Evolutionary conservation across 495 filamentous ascomycete genomes (phyloP).

Genomic region (Xylaria intraflava): DNA sequence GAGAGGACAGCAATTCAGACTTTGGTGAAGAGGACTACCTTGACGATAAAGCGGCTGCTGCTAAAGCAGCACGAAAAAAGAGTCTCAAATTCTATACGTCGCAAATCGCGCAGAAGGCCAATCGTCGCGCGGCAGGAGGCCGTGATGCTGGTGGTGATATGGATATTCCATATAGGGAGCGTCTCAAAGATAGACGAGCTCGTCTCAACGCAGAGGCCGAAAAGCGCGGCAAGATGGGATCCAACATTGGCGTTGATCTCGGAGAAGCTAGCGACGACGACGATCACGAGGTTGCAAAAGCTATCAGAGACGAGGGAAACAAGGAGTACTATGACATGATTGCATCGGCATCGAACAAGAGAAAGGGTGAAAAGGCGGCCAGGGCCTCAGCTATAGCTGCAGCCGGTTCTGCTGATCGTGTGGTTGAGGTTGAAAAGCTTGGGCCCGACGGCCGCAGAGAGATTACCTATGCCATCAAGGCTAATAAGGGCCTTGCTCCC

Average conservation of each 20-base stretch:
- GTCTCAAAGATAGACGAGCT: slow-evolving; percentile 73
- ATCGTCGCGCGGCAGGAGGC: slow-evolving; percentile 74
- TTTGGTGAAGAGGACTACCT: slow-evolving; percentile 56
- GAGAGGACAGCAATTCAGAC: slow-evolving; percentile 51
- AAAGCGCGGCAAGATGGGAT: slow-evolving; percentile 63
- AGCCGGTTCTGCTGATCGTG: slow-evolving; percentile 44
- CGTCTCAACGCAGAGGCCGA: slow-evolving; percentile 83
- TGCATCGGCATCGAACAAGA: slow-evolving; percentile 60
- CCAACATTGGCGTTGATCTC: slow-evolving; percentile 52
- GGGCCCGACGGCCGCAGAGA: slow-evolving; percentile 75
- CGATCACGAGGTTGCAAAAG: slow-evolving; percentile 45
- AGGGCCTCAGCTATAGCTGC: slow-evolving; percentile 38
- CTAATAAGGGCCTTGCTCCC: slow-evolving; percentile 92
- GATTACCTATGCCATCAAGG: slow-evolving; percentile 86
- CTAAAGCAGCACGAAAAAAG: slow-evolving; percentile 82
- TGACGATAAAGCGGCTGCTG: slow-evolving; percentile 52
- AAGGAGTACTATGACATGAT: slow-evolving; percentile 86
- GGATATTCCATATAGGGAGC: slow-evolving; percentile 86
- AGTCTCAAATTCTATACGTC: slow-evolving; percentile 93
- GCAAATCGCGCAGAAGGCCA: slow-evolving; percentile 86
- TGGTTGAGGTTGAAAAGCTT: slow-evolving; percentile 55
- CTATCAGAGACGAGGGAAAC: slow-evolving; percentile 55
- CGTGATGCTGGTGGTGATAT: slow-evolving; percentile 81
- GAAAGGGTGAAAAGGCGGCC: slow-evolving; percentile 63
- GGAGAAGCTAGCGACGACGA: slow-evolving; percentile 57